Percentiles rank a stretch among this genome's conserved stretches.
These are phyloP conservation scores for Intubia oerlemansii DNA, from an alignment of 2,329 filamentous ascomycete genomes.

Conservation along the genomic window DNA sequence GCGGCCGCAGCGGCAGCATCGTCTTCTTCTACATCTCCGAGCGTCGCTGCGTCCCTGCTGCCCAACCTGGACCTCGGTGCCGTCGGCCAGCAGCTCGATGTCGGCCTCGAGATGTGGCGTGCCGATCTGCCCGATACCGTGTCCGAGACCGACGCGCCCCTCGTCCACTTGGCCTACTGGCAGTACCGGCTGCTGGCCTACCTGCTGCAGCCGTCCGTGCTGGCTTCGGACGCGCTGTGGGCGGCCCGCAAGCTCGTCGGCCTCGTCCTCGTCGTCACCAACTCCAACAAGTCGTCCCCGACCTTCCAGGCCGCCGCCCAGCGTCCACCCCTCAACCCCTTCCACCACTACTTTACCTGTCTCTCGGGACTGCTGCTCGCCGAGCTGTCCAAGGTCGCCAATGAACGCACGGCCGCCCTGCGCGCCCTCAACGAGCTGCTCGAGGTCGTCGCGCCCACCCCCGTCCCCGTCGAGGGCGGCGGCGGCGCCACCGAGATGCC, in stretches of 20 bases:
- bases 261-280: slow-evolving; percentile 27
- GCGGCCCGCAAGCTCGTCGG: slow-evolving; percentile 35
- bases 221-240: slow-evolving; percentile 35
- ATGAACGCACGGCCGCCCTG: slow-evolving; percentile 29
- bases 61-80: slow-evolving; percentile 18
- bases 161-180: slow-evolving; percentile 49
- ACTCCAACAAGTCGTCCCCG: slow-evolving; percentile 1
- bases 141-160: slow-evolving; percentile 26
- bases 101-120: slow-evolving; percentile 43
- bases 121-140: slow-evolving; percentile 38
- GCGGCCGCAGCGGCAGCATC: not conserved
- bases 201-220: slow-evolving; percentile 32
- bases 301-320: slow-evolving; percentile 16
- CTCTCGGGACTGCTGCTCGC: slow-evolving; percentile 23
- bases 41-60: slow-evolving; percentile 12
- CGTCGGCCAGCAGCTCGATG: slow-evolving; percentile 27
- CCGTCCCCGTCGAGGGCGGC: slow-evolving; percentile 1
- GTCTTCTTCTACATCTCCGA: slow-evolving; percentile 14
- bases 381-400: slow-evolving; percentile 32
- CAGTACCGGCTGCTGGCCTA: slow-evolving; percentile 44
- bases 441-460: slow-evolving; percentile 25
- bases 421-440: slow-evolving; percentile 33
- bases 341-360: slow-evolving; percentile 45
- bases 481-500: slow-evolving; percentile 10
- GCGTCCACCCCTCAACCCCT: slow-evolving; percentile 32